Conservation (phyloP, 805 yeast species). For the Danielozyma ontarioensis region DNA sequence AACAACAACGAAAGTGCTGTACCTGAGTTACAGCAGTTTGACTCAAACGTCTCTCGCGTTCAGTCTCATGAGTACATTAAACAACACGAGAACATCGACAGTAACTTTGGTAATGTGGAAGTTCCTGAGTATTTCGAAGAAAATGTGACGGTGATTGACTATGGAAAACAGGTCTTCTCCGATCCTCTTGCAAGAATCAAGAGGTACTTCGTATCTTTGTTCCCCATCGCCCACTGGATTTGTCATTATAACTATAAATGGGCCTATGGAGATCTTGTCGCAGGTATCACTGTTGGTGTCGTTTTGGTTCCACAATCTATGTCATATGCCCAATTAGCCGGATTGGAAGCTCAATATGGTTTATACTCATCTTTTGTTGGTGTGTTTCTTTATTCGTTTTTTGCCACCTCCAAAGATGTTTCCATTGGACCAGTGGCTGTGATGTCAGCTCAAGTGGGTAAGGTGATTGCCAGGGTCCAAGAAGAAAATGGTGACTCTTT, state of each 20-base stretch:
- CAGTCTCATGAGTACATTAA: slow-evolving; percentile 11
- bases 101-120: slow-evolving; percentile 7
- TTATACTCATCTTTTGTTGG: slow-evolving; percentile 90
- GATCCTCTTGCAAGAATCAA: slow-evolving; percentile 37
- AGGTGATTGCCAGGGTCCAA: slow-evolving; percentile 64
- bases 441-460: slow-evolving; percentile 82
- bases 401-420: slow-evolving; percentile 94
- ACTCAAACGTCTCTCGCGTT: neutral
- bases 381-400: slow-evolving; percentile 79
- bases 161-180: slow-evolving; percentile 19
- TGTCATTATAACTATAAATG: slow-evolving; percentile 75
- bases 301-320: slow-evolving; percentile 93
- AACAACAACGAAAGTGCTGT: neutral
- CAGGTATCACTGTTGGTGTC: slow-evolving; percentile 90
- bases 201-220: slow-evolving; percentile 55
- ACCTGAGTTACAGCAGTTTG: neutral
- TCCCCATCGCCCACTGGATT: slow-evolving; percentile 83
- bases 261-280: slow-evolving; percentile 78
- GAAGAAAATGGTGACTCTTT: slow-evolving; percentile 32
- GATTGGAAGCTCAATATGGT: slow-evolving; percentile 77
- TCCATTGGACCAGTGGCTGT: slow-evolving; percentile 97
- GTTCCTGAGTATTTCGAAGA: slow-evolving; percentile 36
- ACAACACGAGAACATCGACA: slow-evolving; percentile 8
- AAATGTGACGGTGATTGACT: slow-evolving; percentile 29
- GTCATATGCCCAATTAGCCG: slow-evolving; percentile 90